Percentiles rank a stretch among this genome's conserved stretches.
Conservation (phyloP, 495 filamentous ascomycete species). For the Astrothelium macrocarpum region DNA sequence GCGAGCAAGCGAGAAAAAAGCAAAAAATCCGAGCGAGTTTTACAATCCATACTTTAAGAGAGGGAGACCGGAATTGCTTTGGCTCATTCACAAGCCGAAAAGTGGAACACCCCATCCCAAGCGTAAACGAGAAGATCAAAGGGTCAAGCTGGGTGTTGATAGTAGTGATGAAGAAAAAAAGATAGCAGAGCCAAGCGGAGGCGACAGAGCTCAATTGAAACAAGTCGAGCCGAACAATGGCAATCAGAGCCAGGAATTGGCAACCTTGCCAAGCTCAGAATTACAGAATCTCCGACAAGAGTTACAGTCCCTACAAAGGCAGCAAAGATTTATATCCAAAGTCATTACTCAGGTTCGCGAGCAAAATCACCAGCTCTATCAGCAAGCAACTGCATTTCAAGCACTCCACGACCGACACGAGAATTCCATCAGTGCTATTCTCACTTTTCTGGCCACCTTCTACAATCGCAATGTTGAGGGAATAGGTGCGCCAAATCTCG, state of each 20-base stretch:
- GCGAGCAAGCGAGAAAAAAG: slow-evolving; percentile 75
- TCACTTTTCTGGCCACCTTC: slow-evolving; percentile 92
- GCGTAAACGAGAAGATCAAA: slow-evolving; percentile 60
- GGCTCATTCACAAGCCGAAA: slow-evolving; percentile 96
- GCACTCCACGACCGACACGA: slow-evolving; percentile 89
- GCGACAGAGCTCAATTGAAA: slow-evolving; percentile 13
- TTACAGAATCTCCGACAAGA: slow-evolving; percentile 67
- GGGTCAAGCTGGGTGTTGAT: slow-evolving; percentile 46
- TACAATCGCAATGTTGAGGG: slow-evolving; percentile 72
- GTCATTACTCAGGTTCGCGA: slow-evolving; percentile 68
- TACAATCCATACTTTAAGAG: slow-evolving; percentile 92
- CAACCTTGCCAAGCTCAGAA: slow-evolving; percentile 62
- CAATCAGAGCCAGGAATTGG: slow-evolving; percentile 27
- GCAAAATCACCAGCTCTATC: slow-evolving; percentile 81
- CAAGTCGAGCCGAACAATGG: slow-evolving; percentile 2
- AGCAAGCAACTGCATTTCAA: slow-evolving; percentile 84
- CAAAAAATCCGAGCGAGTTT: slow-evolving; percentile 94
- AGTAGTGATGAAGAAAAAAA: slow-evolving; percentile 33
- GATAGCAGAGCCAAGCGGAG: slow-evolving; percentile 17
- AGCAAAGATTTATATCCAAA: slow-evolving; percentile 72
- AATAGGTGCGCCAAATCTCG: slow-evolving; percentile 31
- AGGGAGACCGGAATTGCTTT: slow-evolving; percentile 84
- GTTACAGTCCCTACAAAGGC: slow-evolving; percentile 67
- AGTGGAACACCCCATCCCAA: slow-evolving; percentile 43
- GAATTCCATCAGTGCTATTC: slow-evolving; percentile 94